Percentiles rank a stretch among this genome's conserved stretches.
phyloP scores from a whole-genome alignment of 2,329 filamentous ascomycete genomes.

The Cryphonectria radicalis region DNA sequence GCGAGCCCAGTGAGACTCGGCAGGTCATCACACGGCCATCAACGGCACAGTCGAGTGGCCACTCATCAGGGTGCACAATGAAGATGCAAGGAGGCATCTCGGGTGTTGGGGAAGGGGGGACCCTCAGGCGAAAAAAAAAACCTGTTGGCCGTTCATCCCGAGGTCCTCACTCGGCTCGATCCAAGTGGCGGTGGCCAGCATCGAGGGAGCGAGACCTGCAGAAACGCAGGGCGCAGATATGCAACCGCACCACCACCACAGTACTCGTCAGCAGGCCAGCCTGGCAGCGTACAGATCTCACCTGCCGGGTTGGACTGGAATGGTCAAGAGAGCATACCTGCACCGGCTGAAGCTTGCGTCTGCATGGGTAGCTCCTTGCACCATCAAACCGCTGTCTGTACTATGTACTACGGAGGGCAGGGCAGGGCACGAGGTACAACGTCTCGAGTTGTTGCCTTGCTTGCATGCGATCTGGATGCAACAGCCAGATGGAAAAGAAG shows the following conservation, averaged over 20 bases:
- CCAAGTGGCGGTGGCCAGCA: constrained; percentile 9
- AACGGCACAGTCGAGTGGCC: neutral
- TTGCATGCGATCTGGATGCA: neutral
- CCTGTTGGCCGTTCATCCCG: neutral
- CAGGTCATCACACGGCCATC: neutral
- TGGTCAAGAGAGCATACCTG: neutral
- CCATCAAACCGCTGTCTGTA: neutral
- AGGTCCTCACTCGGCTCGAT: neutral
- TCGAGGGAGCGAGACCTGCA: constrained; percentile 7
- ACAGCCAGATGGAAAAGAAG: neutral
- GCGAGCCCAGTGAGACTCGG: neutral
- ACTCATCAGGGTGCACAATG: neutral
- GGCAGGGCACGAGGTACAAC: neutral
- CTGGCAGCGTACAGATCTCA: neutral
- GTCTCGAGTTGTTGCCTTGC: too few relatives aligned
- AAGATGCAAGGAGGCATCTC: neutral
- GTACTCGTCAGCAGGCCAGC: neutral
- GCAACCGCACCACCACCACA: constrained; percentile 13
- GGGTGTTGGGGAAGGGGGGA: neutral
- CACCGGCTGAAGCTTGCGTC: constrained; percentile 8
- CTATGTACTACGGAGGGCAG: neutral
- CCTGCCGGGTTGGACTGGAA: constrained; percentile 1
- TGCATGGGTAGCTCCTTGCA: constrained; percentile 15
- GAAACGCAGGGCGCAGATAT: neutral
- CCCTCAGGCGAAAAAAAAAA: neutral